Evolutionary conservation across 768 basidiomycete species (phyloP).

Genomic region (Suillus alpinus): DNA sequence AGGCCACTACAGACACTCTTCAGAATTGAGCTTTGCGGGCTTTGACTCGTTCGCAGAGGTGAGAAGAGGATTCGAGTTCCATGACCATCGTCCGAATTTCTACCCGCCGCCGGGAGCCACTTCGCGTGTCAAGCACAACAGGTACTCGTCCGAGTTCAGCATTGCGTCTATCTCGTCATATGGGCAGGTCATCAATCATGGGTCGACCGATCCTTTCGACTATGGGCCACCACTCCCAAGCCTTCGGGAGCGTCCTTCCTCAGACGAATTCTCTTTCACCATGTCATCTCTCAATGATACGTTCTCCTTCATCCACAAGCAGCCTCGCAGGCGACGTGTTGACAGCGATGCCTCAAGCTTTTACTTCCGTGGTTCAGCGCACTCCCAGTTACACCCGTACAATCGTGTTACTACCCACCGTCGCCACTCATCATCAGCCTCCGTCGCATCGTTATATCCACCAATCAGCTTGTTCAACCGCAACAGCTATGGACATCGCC

Average conservation of each 20-base stretch:
- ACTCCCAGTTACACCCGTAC: slow-evolving; percentile 30
- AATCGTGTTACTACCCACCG: slow-evolving; percentile 44
- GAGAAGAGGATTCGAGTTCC: slow-evolving; percentile 76
- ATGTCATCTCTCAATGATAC: slow-evolving; percentile 67
- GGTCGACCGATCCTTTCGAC: slow-evolving; percentile 70
- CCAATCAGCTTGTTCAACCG: slow-evolving; percentile 75
- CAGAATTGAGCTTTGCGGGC: slow-evolving; percentile 65
- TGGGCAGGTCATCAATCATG: slow-evolving; percentile 62
- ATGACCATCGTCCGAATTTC: slow-evolving; percentile 57
- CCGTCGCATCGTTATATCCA: slow-evolving; percentile 52
- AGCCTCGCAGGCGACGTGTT: slow-evolving; percentile 48
- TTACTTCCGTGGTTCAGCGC: slow-evolving; percentile 49
- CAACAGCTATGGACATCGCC: slow-evolving; percentile 45
- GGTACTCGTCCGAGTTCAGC: slow-evolving; percentile 63
- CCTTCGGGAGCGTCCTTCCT: slow-evolving; percentile 51
- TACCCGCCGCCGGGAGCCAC: slow-evolving; percentile 51
- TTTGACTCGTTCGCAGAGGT: slow-evolving; percentile 77
- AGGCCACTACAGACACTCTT: slow-evolving; percentile 37
- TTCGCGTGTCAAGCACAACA: slow-evolving; percentile 38
- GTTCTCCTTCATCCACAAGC: slow-evolving; percentile 55
- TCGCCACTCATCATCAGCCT: slow-evolving; percentile 62
- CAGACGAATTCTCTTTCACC: slow-evolving; percentile 57
- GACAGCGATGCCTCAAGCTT: slow-evolving; percentile 80
- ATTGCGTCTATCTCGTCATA: slow-evolving; percentile 81
- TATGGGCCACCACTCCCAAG: slow-evolving; percentile 50